These are phyloP conservation scores for Helotiales sp. DNA, from an alignment of 2,329 filamentous ascomycete species.

Conservation along the genomic window DNA sequence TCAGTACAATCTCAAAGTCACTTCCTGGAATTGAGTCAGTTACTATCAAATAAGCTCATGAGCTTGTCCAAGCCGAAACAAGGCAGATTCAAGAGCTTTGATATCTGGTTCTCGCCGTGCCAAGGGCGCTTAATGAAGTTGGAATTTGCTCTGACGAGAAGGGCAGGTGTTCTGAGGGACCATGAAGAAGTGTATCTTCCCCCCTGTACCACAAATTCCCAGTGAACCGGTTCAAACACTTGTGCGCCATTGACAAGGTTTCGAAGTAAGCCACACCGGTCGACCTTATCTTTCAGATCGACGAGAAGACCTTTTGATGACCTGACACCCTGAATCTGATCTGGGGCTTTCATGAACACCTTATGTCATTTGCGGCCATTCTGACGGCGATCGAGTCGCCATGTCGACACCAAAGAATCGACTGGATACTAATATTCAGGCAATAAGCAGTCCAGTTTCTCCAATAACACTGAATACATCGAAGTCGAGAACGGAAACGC, in stretches of 20 bases:
- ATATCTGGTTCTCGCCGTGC: not conserved
- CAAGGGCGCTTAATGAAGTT: not conserved
- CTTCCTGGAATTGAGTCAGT: not conserved
- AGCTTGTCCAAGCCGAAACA: not conserved
- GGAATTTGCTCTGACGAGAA: not conserved
- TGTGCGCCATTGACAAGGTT: slow-evolving; percentile 16
- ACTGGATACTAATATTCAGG: not conserved
- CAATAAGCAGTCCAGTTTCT: slow-evolving; percentile 3
- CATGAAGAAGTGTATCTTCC: not conserved
- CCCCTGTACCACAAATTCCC: slow-evolving; percentile 11
- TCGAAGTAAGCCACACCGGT: slow-evolving; percentile 8
- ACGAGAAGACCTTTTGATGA: not conserved
- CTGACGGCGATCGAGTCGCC: not conserved
- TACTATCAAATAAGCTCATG: not conserved
- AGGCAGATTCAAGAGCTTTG: not conserved
- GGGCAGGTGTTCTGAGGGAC: not conserved
- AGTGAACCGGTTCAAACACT: slow-evolving; percentile 15
- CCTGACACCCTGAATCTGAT: not conserved
- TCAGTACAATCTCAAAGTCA: not conserved
- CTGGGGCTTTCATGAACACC: not conserved
- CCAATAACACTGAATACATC: slow-evolving; percentile 6
- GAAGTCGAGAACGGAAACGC: slow-evolving; percentile 13
- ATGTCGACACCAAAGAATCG: slow-evolving; percentile 5
- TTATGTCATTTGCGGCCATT: not conserved
- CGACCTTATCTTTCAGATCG: slow-evolving; percentile 2